Evolutionary conservation across 2,329 filamentous ascomycete species (phyloP), one percentile per base, ranked within the genome.

Genomic region (Dothistroma pini): DNA sequence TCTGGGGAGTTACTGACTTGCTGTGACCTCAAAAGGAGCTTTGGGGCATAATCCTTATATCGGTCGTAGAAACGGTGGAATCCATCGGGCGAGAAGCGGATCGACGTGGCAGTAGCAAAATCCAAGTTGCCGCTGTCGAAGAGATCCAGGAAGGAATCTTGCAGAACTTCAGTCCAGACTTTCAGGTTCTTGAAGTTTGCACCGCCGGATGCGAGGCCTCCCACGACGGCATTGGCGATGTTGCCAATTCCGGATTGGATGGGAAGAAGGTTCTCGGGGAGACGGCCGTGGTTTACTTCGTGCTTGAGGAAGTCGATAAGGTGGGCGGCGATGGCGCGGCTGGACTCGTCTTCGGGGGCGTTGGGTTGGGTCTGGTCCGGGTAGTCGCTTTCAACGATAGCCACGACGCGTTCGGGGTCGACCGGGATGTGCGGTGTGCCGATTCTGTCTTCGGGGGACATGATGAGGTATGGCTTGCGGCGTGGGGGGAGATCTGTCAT

Each of bases 121-220:
- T 96, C 90, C 21, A 96, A 84, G 72, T 90, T 88, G 29, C 91
- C 91, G 62, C 86, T 89, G 80, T 96, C 92, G 77, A 96, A 96
- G 58, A 96, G 88, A 75, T 96, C 92, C 25, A 96, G 84, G 85
- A 96, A 96, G 22, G 89, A 92, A 75, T 96, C 91, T 79, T 96
- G 91, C 60, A 96, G 86, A 53, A 96, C 91, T 77, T 96, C 91
- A 25, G 92, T 96, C 92, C 91, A 96, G 44, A 96, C 92, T 74
- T 89, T 92, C 60, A 96, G 84, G 79, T 96, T 90, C 73, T 86
- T 84, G 82, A 96, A 96, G 75, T 93, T 88, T 67, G 89, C 90
- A 62, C 81, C 81, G 14, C 83, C 83, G 61, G 89, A 85, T 66
- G 87, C 85, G 59, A 96, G 85, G 14, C 91, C 92, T 62, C 91